Evolutionary conservation across 2,329 filamentous ascomycete species (phyloP), one percentile per base, ranked within the genome.

Genomic region (Alternaria infectoria): DNA sequence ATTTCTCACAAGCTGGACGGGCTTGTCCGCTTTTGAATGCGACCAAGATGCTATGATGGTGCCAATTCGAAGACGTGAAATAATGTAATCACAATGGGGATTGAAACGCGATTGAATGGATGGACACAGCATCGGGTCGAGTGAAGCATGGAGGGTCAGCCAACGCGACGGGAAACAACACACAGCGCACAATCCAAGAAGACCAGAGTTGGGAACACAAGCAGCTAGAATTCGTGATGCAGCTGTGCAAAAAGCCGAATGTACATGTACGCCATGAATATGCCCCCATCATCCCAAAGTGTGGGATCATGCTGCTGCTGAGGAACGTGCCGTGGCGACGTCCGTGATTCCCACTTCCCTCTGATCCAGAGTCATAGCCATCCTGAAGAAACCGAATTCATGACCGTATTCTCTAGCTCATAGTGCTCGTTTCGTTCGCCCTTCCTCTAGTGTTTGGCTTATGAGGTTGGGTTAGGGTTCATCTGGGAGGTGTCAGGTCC

Each of bases 401-500:
- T 78, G 70, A 75, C 70, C 71, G 62, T 70, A 70, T 63, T 72
- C 69, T 74, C 72, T 74, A 76, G 73, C 71, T 68, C 70, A 72
- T 75, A 67, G 71, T 73, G 70, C 70, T 74, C 71, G 65, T 73
- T 70, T 75, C 69, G 59, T 67, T 68, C 63, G 64, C 70, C 68
- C 68, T 69, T 49, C 62, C 67, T 58, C 50, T 59, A 66, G 55
- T 58, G 59, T 64, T 64, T 70, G 72, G 72, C 68, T 77, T 91
- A 93, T 77, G 89, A 81, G 81, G 88, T 89, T 79, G 91, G 91
- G 88, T 93, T 93, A 83, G 91, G 91, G 89, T 94, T 94, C 91
- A 94, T 94, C 91, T 92, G 54, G 5, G 15, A 59, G 28, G 23
- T 11, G 58, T 73, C 66, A 71, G 67, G 57, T 57, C 57, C 54